Base-by-base conservation (phyloP, 108 stramenopile genomes). In the Licmophora abbreviata region DNA sequence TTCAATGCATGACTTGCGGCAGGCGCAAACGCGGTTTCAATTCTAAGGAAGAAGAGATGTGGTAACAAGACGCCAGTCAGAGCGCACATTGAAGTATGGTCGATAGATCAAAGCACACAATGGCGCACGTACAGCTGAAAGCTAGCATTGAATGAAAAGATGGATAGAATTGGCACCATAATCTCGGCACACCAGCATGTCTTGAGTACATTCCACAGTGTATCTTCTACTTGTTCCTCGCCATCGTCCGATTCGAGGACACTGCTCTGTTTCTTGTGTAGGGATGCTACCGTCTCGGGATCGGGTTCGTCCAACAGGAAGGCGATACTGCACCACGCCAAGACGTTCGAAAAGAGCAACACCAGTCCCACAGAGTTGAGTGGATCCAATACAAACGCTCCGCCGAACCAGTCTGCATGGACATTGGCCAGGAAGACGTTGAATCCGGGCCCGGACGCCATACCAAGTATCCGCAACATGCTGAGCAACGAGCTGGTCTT, bases 1-100 rank as follows among this genome's bases (percentile, higher is more conserved):
- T 59, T 69, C 44, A 87, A 37, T 36, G 68, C 72, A 65, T 87
- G 59, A 18, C 28, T 41, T 27, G 71, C 67, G 29, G 69, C 79
- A 10, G 85, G 79, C 4, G 85, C 76, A 14, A 87, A 53, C 1
- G 60, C 81, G n/a, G 85, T 83, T 58, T 77, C 79, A 35, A 81
- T 74, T 44, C n/a, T 31, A 58, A 20, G 23, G 28, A 36, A 33
- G 31, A 14, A 2, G 32, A 31, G 21, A 32, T 24, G 36, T 4
- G 41, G 48, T 1, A 15, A 9, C 6, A 47, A 32, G 23, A 26
- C 37, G 1, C 12, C 2, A 55, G 4, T 48, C 15, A 20, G 0
- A 45, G 25, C 0, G 20, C 8, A 29, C 10, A 7, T 29, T 4
- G 27, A 6, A 15, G 20, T 12, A 41, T 6, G 4, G n/a, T n/a